Base-by-base conservation (phyloP, 331 rosid genomes). In the Acacia concinna region DNA sequence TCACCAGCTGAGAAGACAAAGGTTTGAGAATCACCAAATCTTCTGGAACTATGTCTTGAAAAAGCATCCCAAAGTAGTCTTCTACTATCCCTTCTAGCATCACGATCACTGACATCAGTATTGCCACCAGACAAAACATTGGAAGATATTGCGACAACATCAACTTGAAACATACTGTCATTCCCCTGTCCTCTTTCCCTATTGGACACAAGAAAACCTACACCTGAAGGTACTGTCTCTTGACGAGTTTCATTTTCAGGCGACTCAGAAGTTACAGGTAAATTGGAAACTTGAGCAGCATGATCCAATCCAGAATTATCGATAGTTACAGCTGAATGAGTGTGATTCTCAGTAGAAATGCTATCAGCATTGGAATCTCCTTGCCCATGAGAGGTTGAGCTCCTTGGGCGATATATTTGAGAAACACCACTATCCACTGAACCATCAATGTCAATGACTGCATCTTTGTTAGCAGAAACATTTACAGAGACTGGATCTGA, bases 41-140 rank as follows among this genome's bases (percentile, higher is more conserved):
- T 89, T 85, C 98, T 86, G 68, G 97, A 91, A 86, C 91, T 89
- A 71, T 96, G 92, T 64, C 88, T 86, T 78, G 97, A 94, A 80
- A 94, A 91, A 43, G 97, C 96, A 84, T 94, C 98, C 97, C 97
- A 92, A 78, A 92, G 89, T n/a, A 92, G 85, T 78, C 98, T 87
- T 83, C 98, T 89, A 77, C 97, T 87, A 71, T 68, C 88, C 76
- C 98, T 91, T 88, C 98, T 88, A 77, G 92, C 82, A 75, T 88
- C 96, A 51, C 74, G 88, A 77, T 86, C 87, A 84, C 82, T 80
- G 56, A 81, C 78, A 74, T 88, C 91, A 30, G 67, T 73, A 78
- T 72, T 90, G 91, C 86, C 74, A 52, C 84, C 87, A 34, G 96
- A 80, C 82, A 91, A 76, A 79, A 86, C 70, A 78, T 88, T 92